These are phyloP conservation scores for Erysiphe pulchra DNA, from an alignment of 2,329 filamentous ascomycete genomes.

Conservation along the genomic window DNA sequence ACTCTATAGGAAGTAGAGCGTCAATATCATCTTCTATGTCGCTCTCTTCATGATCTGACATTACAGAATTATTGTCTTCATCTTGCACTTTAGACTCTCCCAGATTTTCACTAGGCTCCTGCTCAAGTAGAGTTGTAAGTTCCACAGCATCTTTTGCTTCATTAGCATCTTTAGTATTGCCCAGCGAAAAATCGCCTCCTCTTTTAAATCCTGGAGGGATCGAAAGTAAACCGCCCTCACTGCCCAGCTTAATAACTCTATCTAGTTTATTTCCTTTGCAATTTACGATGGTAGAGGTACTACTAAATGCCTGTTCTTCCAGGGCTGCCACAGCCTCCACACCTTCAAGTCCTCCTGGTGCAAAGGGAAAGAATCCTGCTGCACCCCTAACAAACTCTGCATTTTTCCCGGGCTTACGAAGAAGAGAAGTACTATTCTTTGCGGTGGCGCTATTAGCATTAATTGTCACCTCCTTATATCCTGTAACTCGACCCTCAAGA, in stretches of 20 bases:
- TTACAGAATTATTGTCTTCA: conserved; percentile 6
- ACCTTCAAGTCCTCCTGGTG: conserved; percentile 67
- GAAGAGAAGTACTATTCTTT: conserved; percentile 80
- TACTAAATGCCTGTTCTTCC: conserved; percentile 45
- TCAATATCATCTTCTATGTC: conserved; percentile 45
- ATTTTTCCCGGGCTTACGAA: conserved; percentile 61
- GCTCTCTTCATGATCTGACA: conserved; percentile 13
- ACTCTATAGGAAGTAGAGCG: conserved; percentile 69
- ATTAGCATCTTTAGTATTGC: conserved; percentile 27
- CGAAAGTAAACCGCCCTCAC: conserved; percentile 54
- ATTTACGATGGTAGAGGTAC: conserved; percentile 17
- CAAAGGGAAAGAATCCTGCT: conserved; percentile 83
- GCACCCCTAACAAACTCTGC: conserved; percentile 84
- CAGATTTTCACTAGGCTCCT: conserved; percentile 16
- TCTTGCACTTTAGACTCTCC: conserved; percentile 13
- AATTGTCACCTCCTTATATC: conserved; percentile 82
- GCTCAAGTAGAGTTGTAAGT: conserved; percentile 36
- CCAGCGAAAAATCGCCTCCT: conserved; percentile 42
- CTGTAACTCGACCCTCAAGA: conserved; percentile 73
- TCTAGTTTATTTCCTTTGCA: conserved; percentile 35
- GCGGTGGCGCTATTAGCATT: conserved; percentile 72
- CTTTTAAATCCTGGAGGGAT: conserved; percentile 59
- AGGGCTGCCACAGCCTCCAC: conserved; percentile 66
- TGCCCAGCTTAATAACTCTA: conserved; percentile 59
- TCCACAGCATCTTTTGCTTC: conserved; percentile 40